phyloP scores from a whole-genome alignment of 78 protist species.

The Guillardia theta region DNA sequence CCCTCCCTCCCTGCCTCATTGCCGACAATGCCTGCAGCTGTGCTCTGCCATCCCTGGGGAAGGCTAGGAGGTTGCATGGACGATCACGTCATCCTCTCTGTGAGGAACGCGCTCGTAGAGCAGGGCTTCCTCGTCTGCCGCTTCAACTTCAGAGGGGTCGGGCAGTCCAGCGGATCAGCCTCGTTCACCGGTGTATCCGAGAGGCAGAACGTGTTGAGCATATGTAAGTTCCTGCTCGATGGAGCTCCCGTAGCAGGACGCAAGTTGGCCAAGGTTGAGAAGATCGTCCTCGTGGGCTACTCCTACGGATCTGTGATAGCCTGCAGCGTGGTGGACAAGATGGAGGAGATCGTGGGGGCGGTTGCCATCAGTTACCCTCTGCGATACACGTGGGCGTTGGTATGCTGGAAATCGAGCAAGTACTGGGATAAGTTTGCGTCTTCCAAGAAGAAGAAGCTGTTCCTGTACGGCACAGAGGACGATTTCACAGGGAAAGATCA shows the following conservation, averaged over 20 bases:
- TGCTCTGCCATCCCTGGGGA: not conserved
- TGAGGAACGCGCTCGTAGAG: not conserved
- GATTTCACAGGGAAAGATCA: not conserved
- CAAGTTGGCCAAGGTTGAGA: not conserved
- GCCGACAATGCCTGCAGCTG: not conserved
- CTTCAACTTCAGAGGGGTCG: not conserved
- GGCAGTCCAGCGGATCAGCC: not conserved
- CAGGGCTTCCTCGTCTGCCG: not conserved
- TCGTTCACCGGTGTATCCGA: not conserved
- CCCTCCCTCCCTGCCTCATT: not conserved
- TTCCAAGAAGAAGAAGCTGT: not conserved
- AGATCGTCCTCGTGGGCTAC: not conserved
- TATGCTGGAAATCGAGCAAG: not conserved
- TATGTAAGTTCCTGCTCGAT: not conserved
- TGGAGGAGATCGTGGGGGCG: not conserved
- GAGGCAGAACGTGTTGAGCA: not conserved
- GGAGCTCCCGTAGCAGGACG: not conserved
- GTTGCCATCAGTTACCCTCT: not conserved
- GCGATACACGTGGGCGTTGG: not conserved
- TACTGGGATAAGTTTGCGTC: not conserved
- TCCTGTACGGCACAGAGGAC: not conserved
- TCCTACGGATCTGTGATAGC: not conserved
- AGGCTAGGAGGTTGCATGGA: not conserved
- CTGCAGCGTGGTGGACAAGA: not conserved
- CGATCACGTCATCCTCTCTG: not conserved